Base-by-base conservation (phyloP, 768 basidiomycete genomes). In the Kwoniella shandongensis region DNA sequence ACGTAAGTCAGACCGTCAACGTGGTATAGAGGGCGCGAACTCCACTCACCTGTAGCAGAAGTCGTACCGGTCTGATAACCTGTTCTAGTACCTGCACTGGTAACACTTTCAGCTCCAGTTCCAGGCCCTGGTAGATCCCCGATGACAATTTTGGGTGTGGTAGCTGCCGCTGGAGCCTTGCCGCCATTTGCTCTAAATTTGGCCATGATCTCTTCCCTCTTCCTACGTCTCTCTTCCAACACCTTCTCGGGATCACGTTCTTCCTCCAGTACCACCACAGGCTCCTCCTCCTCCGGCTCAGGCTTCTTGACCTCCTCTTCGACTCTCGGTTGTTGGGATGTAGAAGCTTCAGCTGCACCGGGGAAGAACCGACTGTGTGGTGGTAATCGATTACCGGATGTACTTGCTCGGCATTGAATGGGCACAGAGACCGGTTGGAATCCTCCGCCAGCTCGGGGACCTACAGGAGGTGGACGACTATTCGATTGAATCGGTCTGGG, bases 401-500 rank as follows among this genome's bases (percentile, higher is more conserved):
- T 25, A 18, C 17, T 40, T 20, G 30, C 26, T 1, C 59, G 51
- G 12, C 52, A 45, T 39, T 61, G 59, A 15, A 49, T 38, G 13
- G 59, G 54, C 39, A 61, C 42, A 17, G 48, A 20, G 26, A 61
- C 30, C 6, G 59, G 86, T 85, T 51, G 80, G 72, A 3, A 86
- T 84, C 49, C 50, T 27, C 39, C 32, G 6, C 13, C 32, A 6
- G 6, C 41, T 32, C 44, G 26, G 3, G 56, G 56, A 13, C 49
- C 56, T 18, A 32, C 48, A 44, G 56, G 56, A 3, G 42, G 81
- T 81, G 44, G 81, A 79, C 66, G 80, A 81, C 38, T 75, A 84
- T 83, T 61, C 59, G 40, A 68, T 40, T 41, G 39, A 15, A 44
- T 29, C 23, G 48, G 22, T 27, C 46, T 22, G n/a, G 44, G 26